Base-by-base conservation (phyloP, 768 basidiomycete genomes). In the Lactarius tabidus region DNA sequence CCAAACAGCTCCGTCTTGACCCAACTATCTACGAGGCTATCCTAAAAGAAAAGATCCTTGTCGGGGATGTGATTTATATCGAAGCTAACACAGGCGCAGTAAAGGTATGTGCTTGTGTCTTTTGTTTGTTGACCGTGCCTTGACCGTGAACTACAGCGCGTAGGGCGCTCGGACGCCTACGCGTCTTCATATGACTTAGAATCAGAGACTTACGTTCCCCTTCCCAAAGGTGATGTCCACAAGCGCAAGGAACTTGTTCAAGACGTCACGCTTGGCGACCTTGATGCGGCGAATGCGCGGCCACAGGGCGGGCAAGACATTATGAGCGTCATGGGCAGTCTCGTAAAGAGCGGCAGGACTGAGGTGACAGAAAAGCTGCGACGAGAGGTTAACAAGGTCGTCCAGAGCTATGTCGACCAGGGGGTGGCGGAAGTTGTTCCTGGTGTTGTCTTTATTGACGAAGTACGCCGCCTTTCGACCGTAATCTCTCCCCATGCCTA, bases 301-400 rank as follows among this genome's bases (percentile, higher is more conserved):
- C 96, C 96, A 15, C 93, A 92, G 73, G 91, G 97, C 23, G 95
- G 96, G 2, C 96, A 98, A 76, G 96, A 98, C 71, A 97, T 98
- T 75, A 98, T 98, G 95, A 91, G 90, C 73, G 94, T 98, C 33
- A 98, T 99, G 96, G 89, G 66, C 74, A 89, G 80, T 70, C 81
- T 98, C 18, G 92, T 97, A 68, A 96, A 94, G 76, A 93, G 88
- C 43, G 89, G 93, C 18, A 80, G 97, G 70, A 98, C 96, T 17
- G 97, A 98, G 74, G 90, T 99, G 6, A 98, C 96, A 43, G 97
- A 98, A 72, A 98, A 99, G 76, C 81, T 99, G 58, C 81, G 96
- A 62, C 82, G 87, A 67, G 96, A 99, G 76, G 95, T 98, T 61
- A 96, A 98, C 82, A 95, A 95, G 75, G 92, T 98, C 38, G 97